Evolutionary conservation across 75 land plant genomes (phyloP), one percentile per base, ranked within the genome.

Genomic region (Sequoia sempervirens): DNA sequence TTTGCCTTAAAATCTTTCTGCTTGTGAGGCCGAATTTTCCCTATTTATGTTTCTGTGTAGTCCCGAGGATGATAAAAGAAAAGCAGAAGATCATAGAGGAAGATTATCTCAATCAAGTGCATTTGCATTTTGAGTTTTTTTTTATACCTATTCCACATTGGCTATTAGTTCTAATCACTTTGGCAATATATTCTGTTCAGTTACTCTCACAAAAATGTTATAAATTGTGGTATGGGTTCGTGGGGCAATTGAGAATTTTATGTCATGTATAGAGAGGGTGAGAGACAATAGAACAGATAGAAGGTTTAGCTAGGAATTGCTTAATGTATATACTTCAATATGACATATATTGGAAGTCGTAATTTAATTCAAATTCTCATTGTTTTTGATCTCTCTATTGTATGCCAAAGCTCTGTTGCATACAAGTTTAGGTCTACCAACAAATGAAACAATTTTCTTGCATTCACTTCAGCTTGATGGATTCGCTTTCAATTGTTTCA

Each of bases 21-120:
- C 80, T n/a, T 78, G 30, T n/a, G 80, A 78, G 80, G 80, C 80
- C 80, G 41, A 78, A 37, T 78, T 78, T 78, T 78, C 80, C 80
- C 28, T 78, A 78, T 78, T 75, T 40, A 45, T 78, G 80, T 78
- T 78, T 78, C 50, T 78, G 50, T 45, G 45, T 78, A 45, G 52
- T 28, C 80, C 50, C 45, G 80, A 78, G n/a, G 80, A 32, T 45
- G 80, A 78, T 78, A 45, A 78, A 45, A 38, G 78, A 78, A 11
- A 75, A 43, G 80, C 80, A 78, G 80, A n/a, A 10, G 45, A 78
- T 78, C 80, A 47, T 78, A 40, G 23, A 78, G 80, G 50, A 78
- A 78, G 80, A 78, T n/a, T 38, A 76, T 76, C 20, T 74, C 80
- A 76, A 76, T 45, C 80, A 20, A 76, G 80, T 78, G 80, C 80